Evolutionary conservation across 768 basidiomycete genomes (phyloP).

Genomic region (Boletus rex-veris): DNA sequence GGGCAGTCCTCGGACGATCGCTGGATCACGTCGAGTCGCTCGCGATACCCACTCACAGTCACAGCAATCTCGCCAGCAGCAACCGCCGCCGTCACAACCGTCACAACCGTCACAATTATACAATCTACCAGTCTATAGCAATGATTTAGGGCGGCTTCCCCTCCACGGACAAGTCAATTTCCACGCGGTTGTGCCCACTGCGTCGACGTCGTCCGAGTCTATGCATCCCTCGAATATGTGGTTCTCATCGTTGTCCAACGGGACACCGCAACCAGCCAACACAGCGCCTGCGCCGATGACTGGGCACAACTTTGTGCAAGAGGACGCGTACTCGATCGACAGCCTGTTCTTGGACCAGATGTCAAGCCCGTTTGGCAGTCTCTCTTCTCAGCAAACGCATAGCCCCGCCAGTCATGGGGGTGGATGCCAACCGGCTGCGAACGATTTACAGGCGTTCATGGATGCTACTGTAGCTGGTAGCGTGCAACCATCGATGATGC

Average conservation of each 20-base stretch:
- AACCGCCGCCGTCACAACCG: slow-evolving; percentile 5
- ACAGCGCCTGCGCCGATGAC: not conserved
- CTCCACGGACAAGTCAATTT: slow-evolving; percentile 33
- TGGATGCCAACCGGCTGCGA: not conserved
- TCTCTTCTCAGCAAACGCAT: slow-evolving; percentile 2
- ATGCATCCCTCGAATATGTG: slow-evolving; percentile 16
- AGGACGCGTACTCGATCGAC: slow-evolving; percentile 18
- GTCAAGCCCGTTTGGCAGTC: slow-evolving; percentile 5
- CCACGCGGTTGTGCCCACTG: not conserved
- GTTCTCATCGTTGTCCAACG: slow-evolving; percentile 13
- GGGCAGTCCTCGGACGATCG: slow-evolving; percentile 28
- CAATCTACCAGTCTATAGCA: slow-evolving; percentile 52
- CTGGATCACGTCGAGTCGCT: slow-evolving; percentile 35
- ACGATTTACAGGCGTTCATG: slow-evolving; percentile 16
- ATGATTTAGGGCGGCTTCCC: slow-evolving; percentile 56
- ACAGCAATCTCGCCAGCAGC: slow-evolving; percentile 11
- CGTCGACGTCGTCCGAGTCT: not conserved
- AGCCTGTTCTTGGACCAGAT: slow-evolving; percentile 22
- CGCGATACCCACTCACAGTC: slow-evolving; percentile 17
- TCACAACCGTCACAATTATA: slow-evolving; percentile 19
- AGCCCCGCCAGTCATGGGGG: not conserved
- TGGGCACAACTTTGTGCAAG: slow-evolving; percentile 2
- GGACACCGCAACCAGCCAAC: not conserved
- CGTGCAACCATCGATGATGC: slow-evolving; percentile 3
- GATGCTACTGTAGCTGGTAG: not conserved